These are phyloP conservation scores for Scheffersomyces ergatensis DNA, from an alignment of 805 yeast genomes.

Conservation along the genomic window DNA sequence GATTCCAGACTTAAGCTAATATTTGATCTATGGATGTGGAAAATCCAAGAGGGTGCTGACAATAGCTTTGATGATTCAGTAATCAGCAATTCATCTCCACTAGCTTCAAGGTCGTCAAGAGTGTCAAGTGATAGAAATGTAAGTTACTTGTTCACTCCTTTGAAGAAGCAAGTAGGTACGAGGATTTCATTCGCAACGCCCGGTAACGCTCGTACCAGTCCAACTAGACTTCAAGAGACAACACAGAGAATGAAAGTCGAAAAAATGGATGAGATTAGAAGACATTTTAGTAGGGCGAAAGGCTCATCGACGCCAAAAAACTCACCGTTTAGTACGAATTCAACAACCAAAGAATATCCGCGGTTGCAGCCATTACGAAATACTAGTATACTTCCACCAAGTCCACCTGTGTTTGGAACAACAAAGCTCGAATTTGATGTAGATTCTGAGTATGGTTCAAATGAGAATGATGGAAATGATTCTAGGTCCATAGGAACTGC, in stretches of 20 bases:
- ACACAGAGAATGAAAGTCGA: slow-evolving; percentile 32
- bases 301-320: slow-evolving; percentile 12
- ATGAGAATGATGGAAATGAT: slow-evolving; percentile 10
- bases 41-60: slow-evolving; percentile 12
- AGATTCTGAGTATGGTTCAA: too few species aligned
- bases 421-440: not conserved
- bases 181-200: slow-evolving; percentile 18
- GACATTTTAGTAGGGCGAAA: slow-evolving; percentile 27
- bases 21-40: slow-evolving; percentile 38
- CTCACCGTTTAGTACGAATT: too few species aligned
- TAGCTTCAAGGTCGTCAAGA: slow-evolving; percentile 19
- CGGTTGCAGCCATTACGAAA: not conserved
- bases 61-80: slow-evolving; percentile 10
- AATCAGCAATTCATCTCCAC: slow-evolving; percentile 29
- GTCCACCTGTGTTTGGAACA: slow-evolving; percentile 22
- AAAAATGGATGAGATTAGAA: slow-evolving; percentile 30
- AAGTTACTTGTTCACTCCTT: slow-evolving; percentile 33
- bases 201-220: slow-evolving; percentile 23
- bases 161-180: slow-evolving; percentile 21
- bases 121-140: slow-evolving; percentile 4
- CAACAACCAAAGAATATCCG: too few species aligned
- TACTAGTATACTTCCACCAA: slow-evolving; percentile 8
- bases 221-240: slow-evolving; percentile 37
- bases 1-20: slow-evolving; percentile 21
- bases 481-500: slow-evolving; percentile 28